These are phyloP conservation scores for Neurospora sublineolata DNA, from an alignment of 495 filamentous ascomycete species.

Conservation along the genomic window DNA sequence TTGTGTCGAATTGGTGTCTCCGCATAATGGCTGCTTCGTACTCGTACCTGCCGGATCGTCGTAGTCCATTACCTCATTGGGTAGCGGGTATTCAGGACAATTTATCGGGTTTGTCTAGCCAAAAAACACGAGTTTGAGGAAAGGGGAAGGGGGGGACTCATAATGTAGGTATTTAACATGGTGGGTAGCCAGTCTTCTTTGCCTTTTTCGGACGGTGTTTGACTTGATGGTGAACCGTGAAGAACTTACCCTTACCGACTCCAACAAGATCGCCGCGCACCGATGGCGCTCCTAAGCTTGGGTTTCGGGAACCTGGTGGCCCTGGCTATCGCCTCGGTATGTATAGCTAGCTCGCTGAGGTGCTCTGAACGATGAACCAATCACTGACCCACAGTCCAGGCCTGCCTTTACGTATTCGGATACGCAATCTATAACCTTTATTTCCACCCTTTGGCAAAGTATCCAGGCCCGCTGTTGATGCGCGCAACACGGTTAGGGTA, in stretches of 20 bases:
- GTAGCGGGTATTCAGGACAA: not conserved
- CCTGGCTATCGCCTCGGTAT: not conserved
- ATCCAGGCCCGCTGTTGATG: constrained; percentile 38
- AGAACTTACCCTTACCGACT: not conserved
- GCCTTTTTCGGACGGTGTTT: not conserved
- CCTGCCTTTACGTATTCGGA: constrained; percentile 2
- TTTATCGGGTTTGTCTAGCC: not conserved
- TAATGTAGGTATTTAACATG: not conserved
- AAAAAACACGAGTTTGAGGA: not conserved
- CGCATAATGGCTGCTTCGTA: constrained; percentile 3
- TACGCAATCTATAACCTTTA: constrained; percentile 33
- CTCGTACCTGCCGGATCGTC: constrained; percentile 6
- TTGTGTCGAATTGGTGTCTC: not conserved
- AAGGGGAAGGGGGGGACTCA: not conserved
- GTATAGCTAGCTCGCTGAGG: not conserved
- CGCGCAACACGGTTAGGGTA: constrained; percentile 27
- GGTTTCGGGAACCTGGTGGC: not conserved
- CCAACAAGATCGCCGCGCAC: not conserved
- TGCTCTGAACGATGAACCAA: not conserved
- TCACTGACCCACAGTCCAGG: not conserved
- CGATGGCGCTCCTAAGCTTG: constrained; percentile 6
- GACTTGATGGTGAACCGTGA: not conserved
- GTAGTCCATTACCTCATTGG: not conserved
- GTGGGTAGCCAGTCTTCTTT: not conserved
- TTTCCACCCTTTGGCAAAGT: constrained; percentile 39